Evolutionary conservation across 345 rosid genomes (phyloP), one percentile per base, ranked within the genome.

Genomic region (Eucalyptus marginata): DNA sequence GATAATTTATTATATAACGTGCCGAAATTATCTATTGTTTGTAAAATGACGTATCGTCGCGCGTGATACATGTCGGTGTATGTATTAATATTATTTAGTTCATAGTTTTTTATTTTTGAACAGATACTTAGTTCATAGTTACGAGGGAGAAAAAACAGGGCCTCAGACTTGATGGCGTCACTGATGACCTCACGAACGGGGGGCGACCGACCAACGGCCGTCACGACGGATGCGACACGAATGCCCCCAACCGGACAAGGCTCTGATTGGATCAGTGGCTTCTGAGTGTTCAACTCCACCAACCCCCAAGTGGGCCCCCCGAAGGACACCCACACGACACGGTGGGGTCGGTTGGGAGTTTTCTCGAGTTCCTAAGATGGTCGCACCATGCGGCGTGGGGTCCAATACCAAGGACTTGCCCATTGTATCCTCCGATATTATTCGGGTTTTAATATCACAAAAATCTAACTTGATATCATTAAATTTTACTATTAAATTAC

Each of bases 11-110:
- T 52, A 20, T 20, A 52, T 8, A 52, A 52, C 0, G 10, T 20
- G 5, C 8, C 1, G 10, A 1, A 52, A 52, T 20, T 52, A 0
- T 18, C 0, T 49, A 13, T 2, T 13, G 1, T 13, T 49, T 13
- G 6, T 7, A 52, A 52, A 52, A 52, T 18, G 0, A 52, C 4
- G 1, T 52, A 18, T 52, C 2, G 0, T n/a, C n/a, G n/a, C n/a
- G n/a, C n/a, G n/a, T n/a, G n/a, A n/a, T n/a, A n/a, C n/a, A n/a
- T n/a, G n/a, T n/a, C n/a, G n/a, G n/a, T n/a, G n/a, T n/a, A n/a
- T n/a, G n/a, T n/a, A n/a, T n/a, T n/a, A n/a, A n/a, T n/a, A n/a
- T n/a, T n/a, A n/a, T n/a, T n/a, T n/a, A n/a, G n/a, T n/a, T n/a
- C n/a, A n/a, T n/a, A n/a, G n/a, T n/a, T n/a, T n/a, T n/a, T n/a